Percentiles rank a stretch among this genome's conserved stretches.
phyloP scores from a whole-genome alignment of 805 yeast species.

The Suhomyces sp. region DNA sequence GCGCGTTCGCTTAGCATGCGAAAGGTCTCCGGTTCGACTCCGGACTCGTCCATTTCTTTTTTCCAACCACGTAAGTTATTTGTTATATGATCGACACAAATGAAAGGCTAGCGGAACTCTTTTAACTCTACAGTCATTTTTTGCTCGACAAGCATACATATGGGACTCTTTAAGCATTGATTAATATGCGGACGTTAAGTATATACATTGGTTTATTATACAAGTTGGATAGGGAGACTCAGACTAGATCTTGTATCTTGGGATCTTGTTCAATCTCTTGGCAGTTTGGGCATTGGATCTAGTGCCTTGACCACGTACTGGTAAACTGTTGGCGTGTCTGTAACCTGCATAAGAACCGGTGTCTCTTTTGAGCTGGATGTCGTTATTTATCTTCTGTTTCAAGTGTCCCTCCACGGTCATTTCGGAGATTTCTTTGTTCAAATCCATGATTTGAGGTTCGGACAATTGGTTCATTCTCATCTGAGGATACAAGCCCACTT shows the following conservation, averaged over 20 bases:
- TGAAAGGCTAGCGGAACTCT: too few relatives aligned
- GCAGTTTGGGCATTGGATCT: slow-evolving; percentile 91
- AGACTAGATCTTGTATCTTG: slow-evolving; percentile 41
- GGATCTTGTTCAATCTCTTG: slow-evolving; percentile 72
- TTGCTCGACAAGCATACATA: too few relatives aligned
- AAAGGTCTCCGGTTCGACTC: slow-evolving; percentile 78
- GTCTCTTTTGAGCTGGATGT: slow-evolving; percentile 72
- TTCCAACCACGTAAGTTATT: too few relatives aligned
- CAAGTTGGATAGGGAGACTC: not conserved
- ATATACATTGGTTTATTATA: not conserved
- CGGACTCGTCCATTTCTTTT: slow-evolving; percentile 61
- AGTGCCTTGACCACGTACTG: slow-evolving; percentile 80
- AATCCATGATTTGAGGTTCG: slow-evolving; percentile 80
- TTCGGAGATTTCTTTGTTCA: slow-evolving; percentile 83
- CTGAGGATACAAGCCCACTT: slow-evolving; percentile 84
- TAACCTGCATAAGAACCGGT: slow-evolving; percentile 86
- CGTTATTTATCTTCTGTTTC: slow-evolving; percentile 68
- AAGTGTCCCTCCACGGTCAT: slow-evolving; percentile 81
- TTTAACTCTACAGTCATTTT: slow-evolving; percentile 3
- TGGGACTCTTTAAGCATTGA: too few relatives aligned
- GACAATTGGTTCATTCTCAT: slow-evolving; percentile 93
- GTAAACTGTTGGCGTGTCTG: slow-evolving; percentile 77
- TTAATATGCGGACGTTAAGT: not conserved
- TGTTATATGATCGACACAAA: too few relatives aligned
- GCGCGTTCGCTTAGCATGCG: slow-evolving; percentile 37